These are phyloP conservation scores for Phytophthora lateralis DNA, from an alignment of 352 stramenopile species.

Conservation along the genomic window DNA sequence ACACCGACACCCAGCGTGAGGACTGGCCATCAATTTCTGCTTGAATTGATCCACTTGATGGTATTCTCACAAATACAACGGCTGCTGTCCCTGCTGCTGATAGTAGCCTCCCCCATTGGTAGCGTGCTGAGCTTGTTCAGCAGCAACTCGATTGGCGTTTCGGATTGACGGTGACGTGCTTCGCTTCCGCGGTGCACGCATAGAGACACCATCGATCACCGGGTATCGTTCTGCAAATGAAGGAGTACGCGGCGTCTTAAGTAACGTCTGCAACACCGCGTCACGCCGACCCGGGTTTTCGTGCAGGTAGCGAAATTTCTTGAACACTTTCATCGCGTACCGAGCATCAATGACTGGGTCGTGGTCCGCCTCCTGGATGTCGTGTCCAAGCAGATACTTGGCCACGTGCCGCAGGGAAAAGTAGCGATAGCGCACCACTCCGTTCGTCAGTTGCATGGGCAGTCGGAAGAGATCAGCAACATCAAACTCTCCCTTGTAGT, in stretches of 20 bases:
- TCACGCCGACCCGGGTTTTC: constrained; percentile 76
- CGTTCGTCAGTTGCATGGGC: constrained; percentile 73
- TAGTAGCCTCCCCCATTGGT: constrained; percentile 25
- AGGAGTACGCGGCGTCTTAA: constrained; percentile 83
- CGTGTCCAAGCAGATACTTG: constrained; percentile 80
- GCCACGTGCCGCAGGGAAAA: constrained; percentile 86
- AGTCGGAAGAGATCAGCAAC: constrained; percentile 86
- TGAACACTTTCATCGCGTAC: constrained; percentile 92
- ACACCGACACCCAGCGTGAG: constrained; percentile 15
- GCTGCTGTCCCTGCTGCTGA: constrained; percentile 31
- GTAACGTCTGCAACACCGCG: constrained; percentile 79
- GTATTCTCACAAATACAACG: constrained; percentile 39
- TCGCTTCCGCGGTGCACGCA: constrained; percentile 69
- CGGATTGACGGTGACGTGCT: constrained; percentile 49
- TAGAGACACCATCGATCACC: constrained; percentile 83
- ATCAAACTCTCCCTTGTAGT: constrained; percentile 90
- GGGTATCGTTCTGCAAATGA: constrained; percentile 85
- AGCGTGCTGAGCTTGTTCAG: constrained; percentile 29
- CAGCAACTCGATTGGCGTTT: constrained; percentile 36
- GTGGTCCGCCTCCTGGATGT: constrained; percentile 87
- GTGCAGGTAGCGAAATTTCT: constrained; percentile 83
- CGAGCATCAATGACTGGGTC: constrained; percentile 86
- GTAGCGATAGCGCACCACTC: constrained; percentile 81
- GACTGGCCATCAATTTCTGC: constrained; percentile 8
- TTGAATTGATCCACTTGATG: constrained; percentile 19